Percentiles rank a stretch among this genome's conserved stretches.
phyloP scores from a whole-genome alignment of 495 filamentous ascomycete species.

The Pseudevernia furfuracea region DNA sequence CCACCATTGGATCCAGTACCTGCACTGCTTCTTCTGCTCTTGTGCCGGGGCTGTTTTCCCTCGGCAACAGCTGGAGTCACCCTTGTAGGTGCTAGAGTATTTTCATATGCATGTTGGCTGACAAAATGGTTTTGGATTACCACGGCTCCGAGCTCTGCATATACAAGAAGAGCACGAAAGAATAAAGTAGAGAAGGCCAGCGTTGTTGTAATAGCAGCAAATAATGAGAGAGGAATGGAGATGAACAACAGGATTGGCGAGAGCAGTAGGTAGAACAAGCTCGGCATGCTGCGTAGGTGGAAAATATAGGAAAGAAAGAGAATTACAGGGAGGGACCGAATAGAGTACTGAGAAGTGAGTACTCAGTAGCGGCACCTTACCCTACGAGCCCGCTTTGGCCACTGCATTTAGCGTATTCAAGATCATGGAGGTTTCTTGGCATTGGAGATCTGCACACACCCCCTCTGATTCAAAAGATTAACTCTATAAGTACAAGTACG shows the following conservation, averaged over 20 bases:
- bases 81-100: conserved; percentile 27
- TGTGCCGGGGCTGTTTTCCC: conserved; percentile 27
- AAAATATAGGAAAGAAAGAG: background rate
- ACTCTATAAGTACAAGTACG: too few relatives aligned
- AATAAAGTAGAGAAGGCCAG: conserved; percentile 58
- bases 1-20: conserved; percentile 16
- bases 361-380: too few relatives aligned
- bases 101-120: conserved; percentile 23
- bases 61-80: conserved; percentile 32
- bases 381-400: too few relatives aligned
- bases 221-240: conserved; percentile 60
- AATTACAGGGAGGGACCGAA: background rate
- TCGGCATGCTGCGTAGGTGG: conserved; percentile 24
- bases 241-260: conserved; percentile 57
- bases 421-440: too few relatives aligned
- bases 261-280: conserved; percentile 45
- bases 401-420: too few relatives aligned
- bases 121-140: conserved; percentile 53
- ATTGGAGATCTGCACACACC: too few relatives aligned
- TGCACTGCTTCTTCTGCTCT: conserved; percentile 20
- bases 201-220: conserved; percentile 61
- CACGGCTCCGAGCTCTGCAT: conserved; percentile 57
- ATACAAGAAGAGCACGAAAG: conserved; percentile 58
- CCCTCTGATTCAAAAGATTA: too few relatives aligned
- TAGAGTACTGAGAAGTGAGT: too few relatives aligned